Evolutionary conservation across 2,329 filamentous ascomycete species (phyloP), one percentile per base, ranked within the genome.

Genomic region (Pseudogymnoascus sp.): DNA sequence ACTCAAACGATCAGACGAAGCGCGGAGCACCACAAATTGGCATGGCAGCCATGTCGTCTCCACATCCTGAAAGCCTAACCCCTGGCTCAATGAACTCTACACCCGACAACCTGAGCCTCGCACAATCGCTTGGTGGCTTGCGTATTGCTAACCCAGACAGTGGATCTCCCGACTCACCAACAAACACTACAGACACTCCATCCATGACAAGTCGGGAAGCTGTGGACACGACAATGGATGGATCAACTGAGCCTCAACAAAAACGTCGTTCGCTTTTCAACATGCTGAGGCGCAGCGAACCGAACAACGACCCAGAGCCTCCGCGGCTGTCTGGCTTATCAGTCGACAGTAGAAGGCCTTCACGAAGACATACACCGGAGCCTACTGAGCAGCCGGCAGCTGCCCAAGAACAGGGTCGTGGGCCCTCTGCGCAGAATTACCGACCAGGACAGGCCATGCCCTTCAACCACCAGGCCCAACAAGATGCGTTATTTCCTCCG

Each of bases 71-170:
- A 33, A 55, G 45, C 45, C 45, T 55, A 33, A 55, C 45, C 27
- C 45, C 45, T 55, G 45, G 45, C 45, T 55, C 45, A 18, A 33
- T 12, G n/a, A 55, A 55, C 45, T 55, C 66, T 75, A 97, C 97
- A 92, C 90, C 92, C 78, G 90, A 90, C 76, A 92, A 96, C 79
- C 79, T 96, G 74, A 96, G 90, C 77, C 85, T 97, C 68, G 94
- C 92, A 72, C 89, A 92, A 78, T 90, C 91, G 72, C 83, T 97
- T 72, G 94, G 94, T 72, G 93, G 93, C 71, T 81, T 99, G 76
- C 90, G 93, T 74, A 97, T 99, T 75, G 93, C 94, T 70, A 99
- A 97, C 75, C 93, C 93, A 61, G 92, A 97, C 78, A 86, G 94
- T 77, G 66, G 68, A 67, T 65, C 67, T 55, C 70, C 70, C 18